Base-by-base conservation (phyloP, 495 filamentous ascomycete species). In the Evernia prunastri region DNA sequence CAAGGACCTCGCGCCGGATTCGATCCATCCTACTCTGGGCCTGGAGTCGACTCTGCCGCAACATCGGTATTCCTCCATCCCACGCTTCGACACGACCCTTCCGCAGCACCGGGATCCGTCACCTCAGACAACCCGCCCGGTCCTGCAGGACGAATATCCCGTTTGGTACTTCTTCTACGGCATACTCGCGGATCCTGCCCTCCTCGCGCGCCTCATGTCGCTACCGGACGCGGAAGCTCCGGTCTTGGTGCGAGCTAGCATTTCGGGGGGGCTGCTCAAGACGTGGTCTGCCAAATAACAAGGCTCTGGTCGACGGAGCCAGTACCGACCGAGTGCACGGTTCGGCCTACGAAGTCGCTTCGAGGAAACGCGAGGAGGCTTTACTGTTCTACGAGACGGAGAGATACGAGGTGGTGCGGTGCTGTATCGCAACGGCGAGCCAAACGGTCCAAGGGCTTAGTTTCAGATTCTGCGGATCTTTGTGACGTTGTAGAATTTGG, bases 131-230 rank as follows among this genome's bases (percentile, higher is more conserved):
- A 17, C 56, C 27, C 15, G 54, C 7, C 59, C 64, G 42, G 12
- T 20, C 0, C 56, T 20, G 0, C 73, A 77, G 53, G 63, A 77
- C 39, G 58, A 80, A 56, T 78, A 76, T 56, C 79, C 76, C 0
- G 76, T 81, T 0, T 78, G 71, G 73, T 78, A 76, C 58, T 78
- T 78, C 66, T 73, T 78, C 59, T 79, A 78, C 51, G 75, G 74
- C 9, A 75, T 67, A 9, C 69, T 78, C 4, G 71, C 68, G 0
- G 68, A 74, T 43, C 57, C 68, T 6, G 57, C 53, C 1, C 61
- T 75, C 8, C 69, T 78, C 8, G 59, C 51, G 8, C 59, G 65
- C 12, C 60, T 70, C 7, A 53, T 78, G 2, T 61, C 61, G 6
- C 63, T 67, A 51, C n/a, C 56, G 1, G 37, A 58, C 5, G 5